phyloP scores from a whole-genome alignment of 1,284 basidiomycete species.

The Xanthoconium separans region DNA sequence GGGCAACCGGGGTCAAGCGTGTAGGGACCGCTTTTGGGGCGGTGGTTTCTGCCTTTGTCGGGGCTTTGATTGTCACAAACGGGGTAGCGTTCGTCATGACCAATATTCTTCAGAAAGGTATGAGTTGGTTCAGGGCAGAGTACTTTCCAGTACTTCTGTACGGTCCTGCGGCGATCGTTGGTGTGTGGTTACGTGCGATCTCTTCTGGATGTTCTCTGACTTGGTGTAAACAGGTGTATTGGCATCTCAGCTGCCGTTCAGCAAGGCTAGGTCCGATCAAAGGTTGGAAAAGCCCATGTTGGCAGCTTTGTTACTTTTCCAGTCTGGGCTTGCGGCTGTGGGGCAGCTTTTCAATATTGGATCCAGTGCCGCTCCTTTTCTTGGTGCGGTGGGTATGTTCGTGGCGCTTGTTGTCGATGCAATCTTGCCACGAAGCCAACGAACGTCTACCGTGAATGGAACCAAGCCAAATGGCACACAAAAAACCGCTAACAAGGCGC shows the following conservation, averaged over 20 bases:
- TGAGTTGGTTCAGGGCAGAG: conserved; percentile 83
- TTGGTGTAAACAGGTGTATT: conserved; percentile 45
- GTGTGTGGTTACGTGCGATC: conserved; percentile 37
- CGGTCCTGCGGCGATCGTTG: conserved; percentile 70
- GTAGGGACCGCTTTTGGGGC: conserved; percentile 40
- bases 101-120: conserved; percentile 57
- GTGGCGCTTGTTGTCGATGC: conserved; percentile 53
- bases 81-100: conserved; percentile 73
- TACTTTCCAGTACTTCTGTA: conserved; percentile 75
- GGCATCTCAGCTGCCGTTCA: conserved; percentile 53
- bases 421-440: conserved; percentile 27
- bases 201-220: conserved; percentile 15
- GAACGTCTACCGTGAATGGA: not conserved
- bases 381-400: conserved; percentile 56
- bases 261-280: conserved; percentile 21
- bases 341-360: conserved; percentile 68
- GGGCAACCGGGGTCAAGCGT: conserved; percentile 30
- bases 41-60: conserved; percentile 49
- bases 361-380: conserved; percentile 65
- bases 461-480: conserved; percentile 2
- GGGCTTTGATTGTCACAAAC: conserved; percentile 68
- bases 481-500: not conserved
- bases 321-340: conserved; percentile 49
- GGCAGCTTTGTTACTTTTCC: conserved; percentile 66
- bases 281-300: conserved; percentile 36